A percentile compares a stretch with the other conserved stretches of the same genome.
These are phyloP conservation scores for Talaromyces stipitatus DNA, from an alignment of 495 filamentous ascomycete genomes.

Conservation along the genomic window DNA sequence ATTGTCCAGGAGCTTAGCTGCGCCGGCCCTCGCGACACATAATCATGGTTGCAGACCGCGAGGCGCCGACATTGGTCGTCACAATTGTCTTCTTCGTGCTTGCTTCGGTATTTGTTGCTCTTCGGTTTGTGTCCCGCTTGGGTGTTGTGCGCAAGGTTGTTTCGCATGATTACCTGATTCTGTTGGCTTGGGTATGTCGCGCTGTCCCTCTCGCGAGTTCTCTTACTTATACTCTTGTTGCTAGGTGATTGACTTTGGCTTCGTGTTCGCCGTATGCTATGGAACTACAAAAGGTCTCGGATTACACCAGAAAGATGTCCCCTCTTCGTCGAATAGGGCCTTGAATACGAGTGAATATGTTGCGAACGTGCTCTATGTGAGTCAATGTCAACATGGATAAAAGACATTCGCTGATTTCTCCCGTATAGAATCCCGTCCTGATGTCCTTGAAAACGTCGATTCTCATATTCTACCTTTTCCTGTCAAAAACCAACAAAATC, in stretches of 20 bases:
- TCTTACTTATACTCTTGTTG: background rate
- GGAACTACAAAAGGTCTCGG: slow-evolving; percentile 66
- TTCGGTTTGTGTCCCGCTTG: slow-evolving; percentile 63
- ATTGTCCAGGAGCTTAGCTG: background rate
- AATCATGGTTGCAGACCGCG: slow-evolving; percentile 42
- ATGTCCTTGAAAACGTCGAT: slow-evolving; percentile 78
- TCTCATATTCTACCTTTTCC: slow-evolving; percentile 74
- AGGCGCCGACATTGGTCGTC: slow-evolving; percentile 63
- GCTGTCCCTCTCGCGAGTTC: background rate
- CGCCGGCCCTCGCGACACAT: background rate
- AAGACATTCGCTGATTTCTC: background rate
- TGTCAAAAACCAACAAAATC: slow-evolving; percentile 66
- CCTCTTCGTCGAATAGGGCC: slow-evolving; percentile 26
- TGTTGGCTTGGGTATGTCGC: slow-evolving; percentile 67
- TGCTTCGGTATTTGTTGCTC: slow-evolving; percentile 62
- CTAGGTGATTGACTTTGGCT: slow-evolving; percentile 63
- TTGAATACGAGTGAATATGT: slow-evolving; percentile 68
- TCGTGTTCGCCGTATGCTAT: slow-evolving; percentile 70
- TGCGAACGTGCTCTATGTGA: slow-evolving; percentile 76
- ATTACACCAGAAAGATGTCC: slow-evolving; percentile 62
- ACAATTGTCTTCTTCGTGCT: slow-evolving; percentile 61
- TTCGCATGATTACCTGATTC: slow-evolving; percentile 77
- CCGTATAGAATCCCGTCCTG: slow-evolving; percentile 72
- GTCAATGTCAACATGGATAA: slow-evolving; percentile 19
- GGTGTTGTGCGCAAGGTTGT: slow-evolving; percentile 62